A percentile compares a stretch with the other conserved stretches of the same genome.
Conservation (phyloP, 768 basidiomycete species). For the Botryobasidium botryosum region DNA sequence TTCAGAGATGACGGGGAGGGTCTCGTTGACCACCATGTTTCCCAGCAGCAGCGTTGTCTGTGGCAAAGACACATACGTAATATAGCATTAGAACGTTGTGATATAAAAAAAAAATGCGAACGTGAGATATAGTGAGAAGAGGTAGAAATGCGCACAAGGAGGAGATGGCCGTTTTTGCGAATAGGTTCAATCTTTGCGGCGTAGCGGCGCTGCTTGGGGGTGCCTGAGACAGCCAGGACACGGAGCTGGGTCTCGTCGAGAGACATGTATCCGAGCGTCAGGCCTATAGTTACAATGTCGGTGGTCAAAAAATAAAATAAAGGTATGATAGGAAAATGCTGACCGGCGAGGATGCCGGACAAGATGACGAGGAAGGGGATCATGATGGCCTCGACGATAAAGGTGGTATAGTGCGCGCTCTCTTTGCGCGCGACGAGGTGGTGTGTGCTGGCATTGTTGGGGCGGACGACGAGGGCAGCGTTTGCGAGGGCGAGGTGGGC, state of each 20-base stretch:
- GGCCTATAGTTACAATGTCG: slow-evolving; percentile 25
- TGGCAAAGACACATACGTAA: background rate
- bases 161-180: slow-evolving; percentile 63
- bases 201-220: slow-evolving; percentile 58
- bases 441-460: too few relatives aligned
- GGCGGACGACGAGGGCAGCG: too few relatives aligned
- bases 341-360: slow-evolving; percentile 65
- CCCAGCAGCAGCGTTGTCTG: slow-evolving; percentile 49
- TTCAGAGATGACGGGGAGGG: slow-evolving; percentile 70
- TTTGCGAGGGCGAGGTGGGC: too few relatives aligned
- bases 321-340: background rate
- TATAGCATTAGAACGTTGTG: background rate
- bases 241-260: slow-evolving; percentile 84
- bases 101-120: background rate
- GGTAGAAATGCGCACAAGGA: slow-evolving; percentile 32
- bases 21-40: slow-evolving; percentile 88
- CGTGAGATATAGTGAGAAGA: background rate
- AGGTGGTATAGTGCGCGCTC: slow-evolving; percentile 2
- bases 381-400: slow-evolving; percentile 32
- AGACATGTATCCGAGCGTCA: slow-evolving; percentile 85
- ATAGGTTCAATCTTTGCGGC: slow-evolving; percentile 79
- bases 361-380: slow-evolving; percentile 71
- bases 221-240: slow-evolving; percentile 72
- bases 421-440: too few relatives aligned
- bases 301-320: background rate